Evolutionary conservation across 306 rosid genomes (phyloP), one percentile per base, ranked within the genome.

Genomic region (Dalbergia cultrata): DNA sequence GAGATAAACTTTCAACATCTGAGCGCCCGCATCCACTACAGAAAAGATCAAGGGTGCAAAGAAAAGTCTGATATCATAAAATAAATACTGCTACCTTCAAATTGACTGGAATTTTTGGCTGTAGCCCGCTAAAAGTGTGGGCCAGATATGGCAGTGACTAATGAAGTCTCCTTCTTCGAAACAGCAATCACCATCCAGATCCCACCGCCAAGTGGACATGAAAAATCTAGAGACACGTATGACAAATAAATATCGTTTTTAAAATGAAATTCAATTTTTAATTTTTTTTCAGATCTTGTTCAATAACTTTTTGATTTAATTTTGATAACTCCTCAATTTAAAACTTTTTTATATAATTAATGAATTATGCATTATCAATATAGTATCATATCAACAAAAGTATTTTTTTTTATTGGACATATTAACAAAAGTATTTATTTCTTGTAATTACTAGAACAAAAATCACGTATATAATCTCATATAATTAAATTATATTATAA

Each of bases 191-290:
- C 72, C 7, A 16, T 80, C 73, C 12, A 37, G 49, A 62, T 72
- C 19, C 67, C 58, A 63, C 79, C 79, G 78, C 54, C 78, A 72
- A 67, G 53, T 53, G 45, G n/a, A 7, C 56, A 17, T 3, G 10
- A 68, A 54, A 78, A 56, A 13, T 13, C 33, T n/a, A 4, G 39
- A 54, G 44, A 22, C 13, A 22, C 14, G 31, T 34, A 4, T 14
- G 74, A 41, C 10, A 70, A 18, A 13, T 6, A 34, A 9, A 31
- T 62, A 47, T 47, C 5, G 12, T 47, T 47, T 47, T 47, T 47
- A 10, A 47, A 47, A 47, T 47, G 1, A n/a, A 52, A 53, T 33
- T 70, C 19, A 11, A 67, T 19, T 17, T 66, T 4, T 18, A 7
- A 68, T 21, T 9, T 43, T 67, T 18, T n/a, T 37, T 39, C 54